These are phyloP conservation scores for Saksenaea oblongispora DNA, from an alignment of 371 early-diverging fungal species.

Conservation along the genomic window DNA sequence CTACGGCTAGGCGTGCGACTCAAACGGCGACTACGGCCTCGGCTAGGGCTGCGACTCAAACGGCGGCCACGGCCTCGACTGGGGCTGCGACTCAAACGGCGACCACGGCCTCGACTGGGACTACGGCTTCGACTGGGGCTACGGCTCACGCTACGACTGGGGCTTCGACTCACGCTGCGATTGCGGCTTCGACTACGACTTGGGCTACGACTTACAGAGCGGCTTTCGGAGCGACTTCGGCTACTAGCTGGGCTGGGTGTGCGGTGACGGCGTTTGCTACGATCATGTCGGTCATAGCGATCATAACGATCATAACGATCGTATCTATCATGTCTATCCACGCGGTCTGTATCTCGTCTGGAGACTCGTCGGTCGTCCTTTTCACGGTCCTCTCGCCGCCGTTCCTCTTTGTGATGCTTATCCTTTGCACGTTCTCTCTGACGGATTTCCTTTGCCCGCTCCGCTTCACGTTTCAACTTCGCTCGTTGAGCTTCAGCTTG, in stretches of 20 bases:
- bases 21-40: too few relatives aligned
- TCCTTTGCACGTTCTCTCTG: not conserved
- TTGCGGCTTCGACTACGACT: conserved; percentile 17
- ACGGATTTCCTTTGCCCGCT: conserved; percentile 9
- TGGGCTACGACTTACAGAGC: conserved; percentile 18
- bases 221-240: too few relatives aligned
- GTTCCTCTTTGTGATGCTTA: conserved; percentile 7
- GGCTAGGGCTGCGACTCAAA: conserved; percentile 14
- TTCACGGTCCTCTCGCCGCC: conserved; percentile 16
- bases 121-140: conserved; percentile 17
- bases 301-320: not conserved
- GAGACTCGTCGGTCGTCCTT: not conserved
- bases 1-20: too few relatives aligned
- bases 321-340: not conserved
- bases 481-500: conserved; percentile 25
- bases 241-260: not conserved
- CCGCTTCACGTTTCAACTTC: conserved; percentile 28
- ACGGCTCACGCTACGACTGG: too few relatives aligned
- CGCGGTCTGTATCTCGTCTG: conserved; percentile 2
- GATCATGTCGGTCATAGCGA: not conserved
- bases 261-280: conserved; percentile 5
- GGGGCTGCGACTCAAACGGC: conserved; percentile 17
- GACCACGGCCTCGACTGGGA: not conserved
- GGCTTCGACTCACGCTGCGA: too few relatives aligned
- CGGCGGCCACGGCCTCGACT: conserved; percentile 19